A percentile compares a stretch with the other conserved stretches of the same genome.
Evolutionary conservation across 768 basidiomycete genomes (phyloP).

Genomic region (Russula dissimulans): DNA sequence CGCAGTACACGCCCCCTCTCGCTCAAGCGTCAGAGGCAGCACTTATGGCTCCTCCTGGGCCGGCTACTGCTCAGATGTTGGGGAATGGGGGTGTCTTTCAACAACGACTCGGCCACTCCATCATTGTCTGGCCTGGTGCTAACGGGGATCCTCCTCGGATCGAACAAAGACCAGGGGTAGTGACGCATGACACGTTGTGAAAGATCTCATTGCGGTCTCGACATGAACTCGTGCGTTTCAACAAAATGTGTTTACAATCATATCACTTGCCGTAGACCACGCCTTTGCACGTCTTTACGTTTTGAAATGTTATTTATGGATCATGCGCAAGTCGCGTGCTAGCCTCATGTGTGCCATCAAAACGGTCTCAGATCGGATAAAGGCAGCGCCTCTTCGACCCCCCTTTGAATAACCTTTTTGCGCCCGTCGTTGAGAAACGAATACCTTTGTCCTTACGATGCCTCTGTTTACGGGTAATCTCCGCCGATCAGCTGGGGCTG

Average conservation of each 20-base stretch:
- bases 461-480: constrained; percentile 17
- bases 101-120: constrained; percentile 49
- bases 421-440: background rate
- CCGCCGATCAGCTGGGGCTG: constrained; percentile 17
- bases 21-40: no score
- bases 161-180: constrained; percentile 44
- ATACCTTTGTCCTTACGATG: constrained; percentile 3
- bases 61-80: background rate
- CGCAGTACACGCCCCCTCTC: no score
- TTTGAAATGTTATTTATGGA: constrained; percentile 3
- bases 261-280: constrained; percentile 16
- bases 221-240: background rate
- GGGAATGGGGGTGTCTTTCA: constrained; percentile 35
- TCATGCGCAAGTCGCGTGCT: constrained; percentile 13
- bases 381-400: background rate
- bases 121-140: constrained; percentile 58
- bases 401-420: background rate
- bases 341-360: constrained; percentile 9
- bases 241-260: background rate
- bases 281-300: background rate
- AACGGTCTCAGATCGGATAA: constrained; percentile 1
- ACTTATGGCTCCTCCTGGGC: background rate
- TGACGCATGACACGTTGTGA: constrained; percentile 10
- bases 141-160: constrained; percentile 54
- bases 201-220: background rate